phyloP scores from a whole-genome alignment of 139 green algal genomes.

The Nannochloris sp. region DNA sequence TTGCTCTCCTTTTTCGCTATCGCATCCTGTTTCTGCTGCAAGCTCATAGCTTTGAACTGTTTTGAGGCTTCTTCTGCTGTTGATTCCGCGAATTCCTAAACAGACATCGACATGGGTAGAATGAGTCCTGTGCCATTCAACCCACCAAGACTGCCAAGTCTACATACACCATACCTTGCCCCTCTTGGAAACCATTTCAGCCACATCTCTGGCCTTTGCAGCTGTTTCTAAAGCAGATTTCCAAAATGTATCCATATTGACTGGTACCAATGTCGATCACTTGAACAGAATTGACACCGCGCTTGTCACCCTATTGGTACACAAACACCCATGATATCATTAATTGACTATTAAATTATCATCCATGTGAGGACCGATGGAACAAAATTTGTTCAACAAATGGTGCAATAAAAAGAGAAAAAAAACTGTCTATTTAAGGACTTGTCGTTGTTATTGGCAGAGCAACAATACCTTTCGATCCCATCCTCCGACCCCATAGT shows the following conservation, averaged over 20 bases:
- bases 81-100: conserved; percentile 24
- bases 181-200: conserved; percentile 18
- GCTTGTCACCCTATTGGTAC: neutral
- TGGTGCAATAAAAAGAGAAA: too few species aligned
- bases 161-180: conserved; percentile 17
- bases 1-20: neutral
- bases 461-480: too few species aligned
- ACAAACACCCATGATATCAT: neutral
- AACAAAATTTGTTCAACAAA: too few species aligned
- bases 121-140: neutral
- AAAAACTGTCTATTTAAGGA: too few species aligned
- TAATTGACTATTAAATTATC: too few species aligned
- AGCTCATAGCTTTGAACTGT: conserved; percentile 18
- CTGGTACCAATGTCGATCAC: neutral
- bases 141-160: neutral
- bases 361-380: too few species aligned
- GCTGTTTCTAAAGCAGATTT: conserved; percentile 14
- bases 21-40: conserved; percentile 17
- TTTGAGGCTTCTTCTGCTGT: conserved; percentile 25
- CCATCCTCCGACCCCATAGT: too few species aligned
- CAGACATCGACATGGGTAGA: too few species aligned
- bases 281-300: neutral
- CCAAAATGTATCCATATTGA: conserved; percentile 6
- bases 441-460: too few species aligned
- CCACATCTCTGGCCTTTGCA: conserved; percentile 10